Percentiles rank a stretch among this genome's conserved stretches.
Evolutionary conservation across 768 basidiomycete species (phyloP).

Genomic region (Russula abietina): DNA sequence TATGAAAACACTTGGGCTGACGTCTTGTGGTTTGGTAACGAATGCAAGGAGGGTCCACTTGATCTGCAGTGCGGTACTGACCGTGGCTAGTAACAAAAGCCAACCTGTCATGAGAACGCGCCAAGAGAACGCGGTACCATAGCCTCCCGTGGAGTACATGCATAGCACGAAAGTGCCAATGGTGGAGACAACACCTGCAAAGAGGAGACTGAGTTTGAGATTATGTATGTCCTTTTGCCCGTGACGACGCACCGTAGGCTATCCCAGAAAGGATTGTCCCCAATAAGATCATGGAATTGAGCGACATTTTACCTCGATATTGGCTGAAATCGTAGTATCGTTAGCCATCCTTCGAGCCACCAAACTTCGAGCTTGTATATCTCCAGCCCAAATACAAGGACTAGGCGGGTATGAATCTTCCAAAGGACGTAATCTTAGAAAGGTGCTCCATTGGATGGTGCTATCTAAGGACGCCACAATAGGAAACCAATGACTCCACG

Average conservation of each 20-base stretch:
- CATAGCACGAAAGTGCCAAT: conserved; percentile 12
- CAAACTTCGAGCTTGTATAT: conserved; percentile 10
- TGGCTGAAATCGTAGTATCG: conserved; percentile 5
- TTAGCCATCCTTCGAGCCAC: background rate
- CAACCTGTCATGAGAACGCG: conserved; percentile 10
- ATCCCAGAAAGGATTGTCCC: conserved; percentile 27
- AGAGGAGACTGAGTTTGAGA: background rate
- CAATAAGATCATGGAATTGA: conserved; percentile 21
- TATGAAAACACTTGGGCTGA: conserved; percentile 28
- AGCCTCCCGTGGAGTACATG: background rate
- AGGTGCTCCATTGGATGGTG: background rate
- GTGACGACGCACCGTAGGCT: conserved; percentile 27
- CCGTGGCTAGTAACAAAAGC: conserved; percentile 19
- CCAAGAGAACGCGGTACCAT: conserved; percentile 1
- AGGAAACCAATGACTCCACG: background rate
- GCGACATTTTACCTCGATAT: conserved; percentile 4
- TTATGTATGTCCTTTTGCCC: no score
- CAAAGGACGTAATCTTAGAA: background rate
- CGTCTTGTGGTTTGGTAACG: conserved; percentile 24
- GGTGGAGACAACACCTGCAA: conserved; percentile 26
- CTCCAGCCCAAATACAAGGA: conserved; percentile 18
- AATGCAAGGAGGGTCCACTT: conserved; percentile 26
- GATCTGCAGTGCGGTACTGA: conserved; percentile 16
- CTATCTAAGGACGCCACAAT: background rate
- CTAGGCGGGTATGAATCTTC: conserved; percentile 7